These are phyloP conservation scores for Amaranthus hypochondriacus DNA, from an alignment of 148 eudicot species.

Conservation along the genomic window DNA sequence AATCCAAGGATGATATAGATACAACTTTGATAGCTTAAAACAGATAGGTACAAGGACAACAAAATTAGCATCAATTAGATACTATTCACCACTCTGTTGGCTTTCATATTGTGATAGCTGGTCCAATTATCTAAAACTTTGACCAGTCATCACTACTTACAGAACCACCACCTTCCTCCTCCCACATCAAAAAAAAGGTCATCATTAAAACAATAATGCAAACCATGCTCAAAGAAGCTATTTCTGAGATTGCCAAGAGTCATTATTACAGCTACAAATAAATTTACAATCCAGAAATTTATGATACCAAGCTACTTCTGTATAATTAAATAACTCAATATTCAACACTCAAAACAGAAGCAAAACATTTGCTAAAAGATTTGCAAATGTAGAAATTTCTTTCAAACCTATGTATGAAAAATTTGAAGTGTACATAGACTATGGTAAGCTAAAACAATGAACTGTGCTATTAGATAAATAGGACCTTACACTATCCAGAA, in stretches of 20 bases:
- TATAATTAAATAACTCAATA: not conserved
- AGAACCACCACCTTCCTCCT: too few species aligned
- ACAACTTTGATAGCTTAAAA: not conserved
- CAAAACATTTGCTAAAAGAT: not conserved
- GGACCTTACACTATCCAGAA: conserved; percentile 3
- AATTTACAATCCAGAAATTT: not conserved
- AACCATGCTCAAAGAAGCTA: not conserved
- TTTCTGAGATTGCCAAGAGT: not conserved
- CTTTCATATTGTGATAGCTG: too few species aligned
- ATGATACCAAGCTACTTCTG: not conserved
- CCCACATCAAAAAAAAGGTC: too few species aligned
- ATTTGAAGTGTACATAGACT: conserved; percentile 1
- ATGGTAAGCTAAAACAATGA: conserved; percentile 14
- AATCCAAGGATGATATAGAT: not conserved
- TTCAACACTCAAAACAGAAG: conserved; percentile 9
- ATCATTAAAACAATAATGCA: too few species aligned
- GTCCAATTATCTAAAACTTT: too few species aligned
- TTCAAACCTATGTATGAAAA: conserved; percentile 9
- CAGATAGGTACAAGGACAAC: not conserved
- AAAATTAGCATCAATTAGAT: not conserved
- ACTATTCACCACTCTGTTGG: not conserved
- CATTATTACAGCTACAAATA: too few species aligned
- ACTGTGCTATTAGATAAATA: conserved; percentile 2
- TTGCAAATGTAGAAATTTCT: conserved; percentile 12
- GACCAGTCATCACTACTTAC: too few species aligned